Evolutionary conservation across 805 yeast genomes (phyloP), one percentile per base, ranked within the genome.

Genomic region (Millerago galiae): DNA sequence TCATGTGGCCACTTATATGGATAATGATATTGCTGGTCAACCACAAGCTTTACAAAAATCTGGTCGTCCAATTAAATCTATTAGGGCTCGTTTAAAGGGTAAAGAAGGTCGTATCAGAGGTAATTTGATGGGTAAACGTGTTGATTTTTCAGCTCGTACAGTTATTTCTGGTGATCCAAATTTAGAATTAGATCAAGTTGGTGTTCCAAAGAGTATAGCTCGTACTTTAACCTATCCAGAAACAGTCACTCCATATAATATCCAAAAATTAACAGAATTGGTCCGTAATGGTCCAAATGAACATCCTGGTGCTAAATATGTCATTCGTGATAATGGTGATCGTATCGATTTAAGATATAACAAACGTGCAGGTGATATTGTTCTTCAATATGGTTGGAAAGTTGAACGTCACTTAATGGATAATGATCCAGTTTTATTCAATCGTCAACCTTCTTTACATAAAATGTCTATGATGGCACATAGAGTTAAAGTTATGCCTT

Each of bases 401-500:
- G 99, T 93, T 47, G 99, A 93, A 65, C 88, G 99, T 64, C 99
- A 93, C 64, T 75, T 93, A 55, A 88, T 89, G 85, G 99, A 93
- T 65, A 79, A 89, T 57, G 99, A 93, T 62, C 98, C 99, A 3
- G 99, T 93, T 28, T 74, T 93, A 56, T 93, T 93, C 74, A 93
- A 93, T 65, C 95, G 99, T 74, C 99, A 93, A 71, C 99, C 99
- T 38, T 93, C 99, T 36, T 74, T 93, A 65, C 99, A 93, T 71
- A 93, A 95, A 66, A 93, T 93, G 98, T 91, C 98, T 42, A 93
- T 93, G 99, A 93, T 93, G 98, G 95, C 96, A 14, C 99, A 93
- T 63, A 78, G 96, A 67, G 99, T 93, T 30, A 89, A 86, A 61
- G 99, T 93, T 37, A 89, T 93, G 96, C 99, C 99, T 11, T 93